Evolutionary conservation across 768 basidiomycete genomes (phyloP), one percentile per base, ranked within the genome.

Genomic region (Pleurotus ostreatus): DNA sequence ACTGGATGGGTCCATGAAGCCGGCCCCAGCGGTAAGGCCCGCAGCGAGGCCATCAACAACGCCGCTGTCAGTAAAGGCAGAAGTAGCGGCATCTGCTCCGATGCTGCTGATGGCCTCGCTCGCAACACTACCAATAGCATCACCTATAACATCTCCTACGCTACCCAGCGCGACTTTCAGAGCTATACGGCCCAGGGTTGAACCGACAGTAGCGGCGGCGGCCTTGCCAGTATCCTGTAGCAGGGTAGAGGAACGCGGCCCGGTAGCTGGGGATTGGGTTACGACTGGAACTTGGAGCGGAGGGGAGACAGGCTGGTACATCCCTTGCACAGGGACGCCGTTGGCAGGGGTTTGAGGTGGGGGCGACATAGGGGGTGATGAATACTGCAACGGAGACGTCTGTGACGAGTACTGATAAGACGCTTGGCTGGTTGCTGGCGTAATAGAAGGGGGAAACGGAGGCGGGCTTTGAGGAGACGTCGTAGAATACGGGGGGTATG

Each of bases 71-170:
- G 39, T 41, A 12, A 53, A 23, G 13, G 39, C 16, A 41, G 51
- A 53, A 20, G 51, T 20, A 41, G 39, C 49, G 23, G 49, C 49
- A 22, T 51, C 49, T 18, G 25, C 15, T 7, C 49, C 51, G 22
- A 41, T 38, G 26, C n/a, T 34, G 6, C 48, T 26, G 48, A 49
- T 49, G n/a, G 48, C 48, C 9, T 53, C 51, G 39, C 51, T 39
- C 13, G 38, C 51, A 40, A 22, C 41, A 16, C 41, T 44, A 44
- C 41, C 20, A 16, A 44, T 44, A 6, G 41, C 41, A 16, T 34
- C 26, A 5, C 48, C 48, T 13, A 49, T 49, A 4, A 30, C 48
- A 41, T 53, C 51, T 20, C 51, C 51, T 20, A 53, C 51, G 41
- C 22, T 41, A 12, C 51, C 51, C 2, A 53, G 20, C 2, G 38